Evolutionary conservation across 768 basidiomycete species (phyloP).

Genomic region (Tephrocybe sp.): DNA sequence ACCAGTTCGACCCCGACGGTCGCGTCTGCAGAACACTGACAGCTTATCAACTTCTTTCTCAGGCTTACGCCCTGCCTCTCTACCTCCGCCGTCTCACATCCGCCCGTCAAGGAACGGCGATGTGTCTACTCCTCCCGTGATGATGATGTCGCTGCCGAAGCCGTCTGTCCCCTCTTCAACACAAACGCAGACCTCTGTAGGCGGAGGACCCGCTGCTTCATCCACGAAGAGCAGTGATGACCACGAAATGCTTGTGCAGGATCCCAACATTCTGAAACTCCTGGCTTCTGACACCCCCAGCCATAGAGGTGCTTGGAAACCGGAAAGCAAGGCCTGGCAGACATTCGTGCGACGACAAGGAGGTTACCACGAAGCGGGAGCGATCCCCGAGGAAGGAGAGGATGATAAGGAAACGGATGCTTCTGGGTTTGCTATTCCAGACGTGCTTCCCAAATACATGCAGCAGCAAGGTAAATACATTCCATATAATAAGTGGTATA

Average conservation of each 20-base stretch:
- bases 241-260: conserved; percentile 22
- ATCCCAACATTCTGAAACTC: conserved; percentile 54
- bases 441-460: conserved; percentile 8
- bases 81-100: conserved; percentile 64
- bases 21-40: conserved; percentile 29
- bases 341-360: conserved; percentile 44
- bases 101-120: conserved; percentile 43
- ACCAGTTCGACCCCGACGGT: conserved; percentile 28
- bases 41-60: conserved; percentile 57
- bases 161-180: conserved; percentile 11
- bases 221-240: conserved; percentile 6
- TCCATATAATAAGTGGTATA: background rate
- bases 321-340: conserved; percentile 62
- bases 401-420: conserved; percentile 12
- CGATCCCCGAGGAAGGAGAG: conserved; percentile 32
- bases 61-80: conserved; percentile 60
- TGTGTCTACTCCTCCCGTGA: conserved; percentile 31
- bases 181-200: background rate
- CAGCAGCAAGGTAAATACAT: conserved; percentile 1
- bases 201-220: conserved; percentile 8
- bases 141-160: conserved; percentile 30
- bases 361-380: conserved; percentile 16
- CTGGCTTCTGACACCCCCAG: conserved; percentile 71
- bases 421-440: conserved; percentile 13
- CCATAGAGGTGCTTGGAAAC: conserved; percentile 69